phyloP scores from a whole-genome alignment of 495 filamentous ascomycete genomes.

The Chaetomium fimeti region DNA sequence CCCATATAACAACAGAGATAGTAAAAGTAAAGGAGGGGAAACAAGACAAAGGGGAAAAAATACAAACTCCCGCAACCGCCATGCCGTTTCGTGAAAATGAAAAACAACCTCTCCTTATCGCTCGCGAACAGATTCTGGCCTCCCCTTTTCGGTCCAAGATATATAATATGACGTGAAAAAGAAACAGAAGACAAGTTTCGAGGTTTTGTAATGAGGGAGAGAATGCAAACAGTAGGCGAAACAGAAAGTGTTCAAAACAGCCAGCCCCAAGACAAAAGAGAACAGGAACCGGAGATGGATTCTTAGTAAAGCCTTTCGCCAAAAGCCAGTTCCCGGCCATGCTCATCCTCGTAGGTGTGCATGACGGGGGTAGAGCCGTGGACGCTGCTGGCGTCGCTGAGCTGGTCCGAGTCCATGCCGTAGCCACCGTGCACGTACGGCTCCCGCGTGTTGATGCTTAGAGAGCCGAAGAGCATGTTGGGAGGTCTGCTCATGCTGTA shows the following conservation, averaged over 20 bases:
- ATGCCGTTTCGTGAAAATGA: not conserved
- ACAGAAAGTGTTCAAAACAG: constrained; percentile 1
- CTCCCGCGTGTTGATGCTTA: constrained; percentile 25
- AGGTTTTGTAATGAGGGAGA: not conserved
- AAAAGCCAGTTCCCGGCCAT: constrained; percentile 17
- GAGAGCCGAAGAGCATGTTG: constrained; percentile 18
- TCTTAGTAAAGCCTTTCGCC: not conserved
- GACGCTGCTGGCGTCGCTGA: constrained; percentile 44
- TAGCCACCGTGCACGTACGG: not conserved
- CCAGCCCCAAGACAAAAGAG: not conserved
- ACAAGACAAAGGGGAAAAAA: not conserved
- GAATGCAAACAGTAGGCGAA: not conserved
- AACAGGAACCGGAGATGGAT: not conserved
- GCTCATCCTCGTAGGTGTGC: constrained; percentile 10
- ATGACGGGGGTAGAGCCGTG: constrained; percentile 34
- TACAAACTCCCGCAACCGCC: not conserved
- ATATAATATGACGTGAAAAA: constrained; percentile 7
- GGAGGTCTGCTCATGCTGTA: constrained; percentile 35
- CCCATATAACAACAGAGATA: not conserved
- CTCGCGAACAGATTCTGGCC: constrained; percentile 2
- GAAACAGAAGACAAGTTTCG: not conserved
- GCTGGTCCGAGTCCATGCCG: constrained; percentile 18
- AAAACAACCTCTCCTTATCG: not conserved
- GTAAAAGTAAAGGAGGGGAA: not conserved
- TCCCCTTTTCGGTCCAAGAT: not conserved